Evolutionary conservation across 352 stramenopile species (phyloP), one percentile per base, ranked within the genome.

Genomic region (Globisporangium echinulatum): DNA sequence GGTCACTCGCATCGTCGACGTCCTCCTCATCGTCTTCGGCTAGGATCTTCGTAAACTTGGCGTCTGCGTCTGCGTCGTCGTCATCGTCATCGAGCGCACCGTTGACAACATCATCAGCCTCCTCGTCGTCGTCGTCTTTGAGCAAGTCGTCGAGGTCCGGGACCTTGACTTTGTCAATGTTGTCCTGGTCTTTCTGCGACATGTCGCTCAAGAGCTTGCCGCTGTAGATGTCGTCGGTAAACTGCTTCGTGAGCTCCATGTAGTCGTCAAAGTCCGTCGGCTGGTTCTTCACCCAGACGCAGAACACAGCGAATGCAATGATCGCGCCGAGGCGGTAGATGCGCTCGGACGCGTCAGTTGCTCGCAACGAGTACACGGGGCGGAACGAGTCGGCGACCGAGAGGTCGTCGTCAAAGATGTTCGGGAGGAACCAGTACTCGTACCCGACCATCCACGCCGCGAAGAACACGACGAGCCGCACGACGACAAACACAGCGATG

Each of bases 221-320:
- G 40, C 94, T 97, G 84, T 99, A 99, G 63, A 99, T 95, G 80
- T 99, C 97, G 71, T 98, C 96, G 58, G 98, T 97, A 70, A 99
- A 99, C 74, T 99, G 96, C 70, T 97, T 98, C 65, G 98, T 98
- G 38, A 97, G 88, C 66, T 94, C 79, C 70, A 99, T 98, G 82
- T 99, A 99, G 5, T 97, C 96, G 86, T 99, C 97, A 79, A 99
- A 99, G 72, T 99, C 97, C 10, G 97, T 99, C 10, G 97, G 97
- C 75, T 99, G 97, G 61, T 98, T 98, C 61, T 98, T 97, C 49
- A 98, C 95, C 97, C 96, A 99, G 14, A 98, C 94, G 64, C 94
- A 97, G 65, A 99, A 99, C 5, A 79, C 96, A 13, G 94, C 86
- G 59, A 99, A 98, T 13, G 86, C 82, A 25, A 98, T 66, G 49